A percentile compares a stretch with the other conserved stretches of the same genome.
Conservation (phyloP, 2,329 filamentous ascomycete species). For the Aureobasidium sp. region DNA sequence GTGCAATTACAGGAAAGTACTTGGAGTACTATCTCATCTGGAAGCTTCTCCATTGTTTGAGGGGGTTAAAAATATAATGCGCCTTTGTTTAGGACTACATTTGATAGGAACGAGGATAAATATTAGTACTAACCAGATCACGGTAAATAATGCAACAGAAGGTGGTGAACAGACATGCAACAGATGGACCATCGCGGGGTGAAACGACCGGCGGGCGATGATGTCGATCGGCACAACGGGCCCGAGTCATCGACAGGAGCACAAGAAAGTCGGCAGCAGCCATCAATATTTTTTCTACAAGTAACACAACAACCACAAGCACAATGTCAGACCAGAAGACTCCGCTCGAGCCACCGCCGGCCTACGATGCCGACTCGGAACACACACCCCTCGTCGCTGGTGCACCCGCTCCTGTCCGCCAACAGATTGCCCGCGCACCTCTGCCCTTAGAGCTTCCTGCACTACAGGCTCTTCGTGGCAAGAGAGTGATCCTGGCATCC, state of each 20-base stretch:
- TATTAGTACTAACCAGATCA: neutral
- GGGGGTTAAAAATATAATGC: neutral
- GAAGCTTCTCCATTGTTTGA: conserved; percentile 19
- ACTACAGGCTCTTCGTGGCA: conserved; percentile 65
- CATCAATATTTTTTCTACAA: neutral
- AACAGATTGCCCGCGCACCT: conserved; percentile 41
- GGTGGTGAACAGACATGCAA: neutral
- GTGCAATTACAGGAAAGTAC: conserved; percentile 34
- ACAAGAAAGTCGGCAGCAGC: neutral
- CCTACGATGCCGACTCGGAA: conserved; percentile 32
- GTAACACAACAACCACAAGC: neutral
- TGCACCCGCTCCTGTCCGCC: conserved; percentile 20
- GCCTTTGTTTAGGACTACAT: neutral
- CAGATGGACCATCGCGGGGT: neutral
- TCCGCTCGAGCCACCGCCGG: conserved; percentile 37
- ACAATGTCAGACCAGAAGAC: conserved; percentile 26
- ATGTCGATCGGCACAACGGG: neutral
- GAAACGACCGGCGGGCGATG: neutral
- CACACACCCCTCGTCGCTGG: conserved; percentile 18
- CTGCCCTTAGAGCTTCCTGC: conserved; percentile 73
- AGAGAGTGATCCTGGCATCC: conserved; percentile 83
- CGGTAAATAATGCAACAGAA: neutral
- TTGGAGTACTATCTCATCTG: conserved; percentile 37
- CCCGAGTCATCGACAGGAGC: neutral
- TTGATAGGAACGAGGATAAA: neutral